Conservation (phyloP, 495 filamentous ascomycete species). For the Xylaria castorea region DNA sequence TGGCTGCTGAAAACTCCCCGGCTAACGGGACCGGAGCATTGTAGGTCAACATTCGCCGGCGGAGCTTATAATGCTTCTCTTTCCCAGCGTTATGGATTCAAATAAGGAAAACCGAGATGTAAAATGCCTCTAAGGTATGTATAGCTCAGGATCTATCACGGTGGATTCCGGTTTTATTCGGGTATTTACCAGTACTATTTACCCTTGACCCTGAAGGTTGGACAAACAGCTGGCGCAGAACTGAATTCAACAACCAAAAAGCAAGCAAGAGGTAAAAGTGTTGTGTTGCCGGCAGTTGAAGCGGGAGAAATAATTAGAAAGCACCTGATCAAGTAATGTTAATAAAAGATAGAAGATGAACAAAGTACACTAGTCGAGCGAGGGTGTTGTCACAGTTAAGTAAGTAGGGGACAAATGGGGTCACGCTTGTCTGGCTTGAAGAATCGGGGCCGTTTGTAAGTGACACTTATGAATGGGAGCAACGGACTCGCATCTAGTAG, state of each 20-base stretch:
- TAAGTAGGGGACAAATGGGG: slow-evolving; percentile 14
- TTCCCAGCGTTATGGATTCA: slow-evolving; percentile 3
- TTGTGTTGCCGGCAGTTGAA: background rate
- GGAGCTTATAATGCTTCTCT: slow-evolving; percentile 5
- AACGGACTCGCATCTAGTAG: slow-evolving; percentile 12
- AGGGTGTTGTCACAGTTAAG: slow-evolving; percentile 20
- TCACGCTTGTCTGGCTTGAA: slow-evolving; percentile 20
- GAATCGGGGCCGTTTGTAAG: background rate
- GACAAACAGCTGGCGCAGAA: background rate
- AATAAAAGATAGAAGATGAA: background rate
- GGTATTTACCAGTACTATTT: slow-evolving; percentile 5
- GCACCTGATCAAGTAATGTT: background rate
- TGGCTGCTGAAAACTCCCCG: slow-evolving; percentile 42
- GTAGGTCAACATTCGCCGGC: slow-evolving; percentile 51
- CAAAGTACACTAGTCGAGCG: background rate
- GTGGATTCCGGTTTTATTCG: background rate
- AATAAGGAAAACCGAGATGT: slow-evolving; percentile 8
- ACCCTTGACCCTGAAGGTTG: slow-evolving; percentile 1
- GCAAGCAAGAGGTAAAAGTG: background rate
- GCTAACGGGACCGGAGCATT: slow-evolving; percentile 48
- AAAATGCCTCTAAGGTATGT: background rate
- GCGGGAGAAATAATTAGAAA: background rate
- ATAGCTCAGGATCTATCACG: slow-evolving; percentile 5
- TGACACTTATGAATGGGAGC: background rate
- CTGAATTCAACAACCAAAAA: background rate